Conservation (phyloP, 1,284 basidiomycete species). For the Cystobasidiaceae sp. region DNA sequence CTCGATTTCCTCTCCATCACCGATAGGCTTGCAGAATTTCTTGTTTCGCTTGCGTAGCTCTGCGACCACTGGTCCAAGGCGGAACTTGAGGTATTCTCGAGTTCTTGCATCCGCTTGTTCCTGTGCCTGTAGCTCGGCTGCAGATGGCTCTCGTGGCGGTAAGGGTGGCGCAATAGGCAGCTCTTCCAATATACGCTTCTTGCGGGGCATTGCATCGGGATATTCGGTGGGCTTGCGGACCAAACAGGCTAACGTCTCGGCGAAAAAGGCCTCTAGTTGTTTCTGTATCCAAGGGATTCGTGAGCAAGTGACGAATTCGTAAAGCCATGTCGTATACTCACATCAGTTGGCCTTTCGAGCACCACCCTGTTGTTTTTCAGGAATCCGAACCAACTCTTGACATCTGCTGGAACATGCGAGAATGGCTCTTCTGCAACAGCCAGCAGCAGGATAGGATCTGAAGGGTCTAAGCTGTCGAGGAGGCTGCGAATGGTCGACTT, state of each 20-base stretch:
- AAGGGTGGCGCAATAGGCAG: constrained; percentile 84
- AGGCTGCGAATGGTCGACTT: constrained; percentile 80
- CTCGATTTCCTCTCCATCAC: constrained; percentile 40
- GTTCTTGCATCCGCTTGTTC: constrained; percentile 72
- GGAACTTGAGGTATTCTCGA: constrained; percentile 77
- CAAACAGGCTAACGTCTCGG: constrained; percentile 63
- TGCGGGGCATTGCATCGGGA: constrained; percentile 79
- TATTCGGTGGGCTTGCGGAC: constrained; percentile 76
- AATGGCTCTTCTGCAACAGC: constrained; percentile 78
- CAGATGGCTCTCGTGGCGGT: constrained; percentile 74
- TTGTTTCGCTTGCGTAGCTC: constrained; percentile 93
- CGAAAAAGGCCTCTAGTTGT: constrained; percentile 74
- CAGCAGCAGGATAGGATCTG: constrained; percentile 85
- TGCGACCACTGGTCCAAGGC: constrained; percentile 75
- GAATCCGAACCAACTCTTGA: constrained; percentile 84
- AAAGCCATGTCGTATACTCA: constrained; percentile 35
- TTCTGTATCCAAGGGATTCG: constrained; percentile 39
- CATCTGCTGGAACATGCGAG: constrained; percentile 68
- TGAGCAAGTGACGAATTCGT: background rate
- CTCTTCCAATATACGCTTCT: constrained; percentile 76
- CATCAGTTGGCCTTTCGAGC: constrained; percentile 54
- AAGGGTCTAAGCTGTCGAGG: constrained; percentile 81
- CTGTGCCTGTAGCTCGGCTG: constrained; percentile 76
- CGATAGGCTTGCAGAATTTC: constrained; percentile 76
- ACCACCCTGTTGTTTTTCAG: constrained; percentile 65